Evolutionary conservation across 371 early-diverging fungal genomes (phyloP), one percentile per base, ranked within the genome.

Genomic region (Entomophthora muscae): DNA sequence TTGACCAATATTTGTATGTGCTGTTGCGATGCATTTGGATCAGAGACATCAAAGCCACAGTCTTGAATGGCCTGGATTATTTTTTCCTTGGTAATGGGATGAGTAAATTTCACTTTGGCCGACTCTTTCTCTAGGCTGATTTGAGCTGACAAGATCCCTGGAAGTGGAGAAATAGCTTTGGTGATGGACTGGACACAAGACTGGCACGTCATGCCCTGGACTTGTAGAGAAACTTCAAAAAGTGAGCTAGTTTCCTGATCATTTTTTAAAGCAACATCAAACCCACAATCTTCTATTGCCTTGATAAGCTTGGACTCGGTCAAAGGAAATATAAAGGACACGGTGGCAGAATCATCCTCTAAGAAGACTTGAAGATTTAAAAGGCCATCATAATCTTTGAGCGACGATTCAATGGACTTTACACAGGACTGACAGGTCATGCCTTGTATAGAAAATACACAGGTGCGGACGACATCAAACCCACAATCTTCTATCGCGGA

Each of bases 381-480:
- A 52, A 86, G 63, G 2, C 88, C 85, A 0, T 66, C 62, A 7
- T 69, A 27, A 13, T 55, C 72, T 5, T 58, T 61, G 27, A 88
- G 69, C 22, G 74, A 78, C 1, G 69, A 57, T 31, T 79, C 77
- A 65, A 83, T 83, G 13, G 89, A 76, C n/a, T 77, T 78, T 7
- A 90, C 90, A 65, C 91, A 91, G n/a, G 89, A 86, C 63, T 81
- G 78, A 74, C 91, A 90, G 13, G 89, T 24, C 53, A 30, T 60
- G 52, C 17, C 51, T 61, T 64, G 7, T 0, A 28, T 32, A n/a
- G 66, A 2, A 21, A 57, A 17, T 29, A 23, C 30, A 32, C 71
- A 70, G 27, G 78, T 66, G 61, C 68, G 81, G 31, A 57, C 53
- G 1, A 69, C 73, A 58, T 73, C 74, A 64, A 76, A 79, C 32